Base-by-base conservation (phyloP, 305 asterid species). In the Plantago coronopus region DNA sequence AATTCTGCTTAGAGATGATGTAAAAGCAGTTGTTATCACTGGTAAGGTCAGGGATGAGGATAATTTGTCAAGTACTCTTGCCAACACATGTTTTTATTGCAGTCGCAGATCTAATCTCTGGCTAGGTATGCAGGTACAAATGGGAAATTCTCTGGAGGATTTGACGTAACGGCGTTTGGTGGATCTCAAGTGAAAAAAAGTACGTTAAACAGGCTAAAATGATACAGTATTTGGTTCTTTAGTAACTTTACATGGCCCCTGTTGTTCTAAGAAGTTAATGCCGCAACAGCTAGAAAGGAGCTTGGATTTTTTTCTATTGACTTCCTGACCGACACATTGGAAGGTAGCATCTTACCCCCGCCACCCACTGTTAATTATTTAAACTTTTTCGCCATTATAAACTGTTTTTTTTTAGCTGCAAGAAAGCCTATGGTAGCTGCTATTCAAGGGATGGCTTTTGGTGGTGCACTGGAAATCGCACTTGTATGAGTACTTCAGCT, bases 381-480 rank as follows among this genome's bases (percentile, higher is more conserved):
- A 22, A 40, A 20, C 4, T 18, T 58, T 51, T 55, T 64, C 40
- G 63, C 63, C 42, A 13, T 23, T 63, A 34, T 34, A 7, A 48
- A 48, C 20, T 47, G 60, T 64, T 69, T 48, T 42, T 59, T 61
- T 63, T 38, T 61, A 81, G 87, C 79, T 61, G 74, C 82, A 18
- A 82, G 72, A 18, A 81, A 79, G 74, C 93, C 87, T 69, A 38
- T 80, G 22, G 83, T 84, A 69, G 91, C 91, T 71, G 91, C 91
- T 65, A 75, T 81, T 70, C 82, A 79, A 7, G 88, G 86, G 47
- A 78, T 73, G 51, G 81, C 91, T 66, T 78, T 84, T 68, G 91
- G 91, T 48, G 88, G 91, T 44, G 91, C 78, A 57, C 77, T 84
- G 59, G 91, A 81, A 74, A 64, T 81, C 63, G 88, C 81, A 64